Percentiles rank a stretch among this genome's conserved stretches.
Conservation (phyloP, 345 rosid species). For the Eucalyptus cloeziana region DNA sequence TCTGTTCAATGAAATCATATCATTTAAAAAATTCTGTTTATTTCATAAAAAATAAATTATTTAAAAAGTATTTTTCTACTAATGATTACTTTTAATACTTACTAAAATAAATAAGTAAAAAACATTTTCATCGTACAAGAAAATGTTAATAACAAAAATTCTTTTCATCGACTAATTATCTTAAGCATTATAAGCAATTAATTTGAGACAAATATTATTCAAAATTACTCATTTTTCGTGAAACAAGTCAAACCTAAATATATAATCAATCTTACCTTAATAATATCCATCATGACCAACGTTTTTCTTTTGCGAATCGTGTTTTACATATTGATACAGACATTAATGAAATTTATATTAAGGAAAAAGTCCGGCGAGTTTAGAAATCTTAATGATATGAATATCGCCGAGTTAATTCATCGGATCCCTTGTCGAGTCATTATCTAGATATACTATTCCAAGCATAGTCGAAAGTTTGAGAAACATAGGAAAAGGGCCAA, state of each 20-base stretch:
- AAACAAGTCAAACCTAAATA: too few relatives aligned
- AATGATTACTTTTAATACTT: too few relatives aligned
- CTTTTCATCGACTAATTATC: too few relatives aligned
- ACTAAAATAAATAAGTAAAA: not conserved
- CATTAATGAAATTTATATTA: not conserved
- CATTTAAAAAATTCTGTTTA: not conserved
- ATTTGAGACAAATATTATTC: too few relatives aligned
- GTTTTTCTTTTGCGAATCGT: not conserved
- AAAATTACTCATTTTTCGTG: too few relatives aligned
- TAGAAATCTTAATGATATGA: not conserved
- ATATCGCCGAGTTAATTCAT: not conserved
- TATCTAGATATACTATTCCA: not conserved
- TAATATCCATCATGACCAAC: not conserved
- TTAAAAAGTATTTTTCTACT: too few relatives aligned
- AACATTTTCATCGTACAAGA: too few relatives aligned
- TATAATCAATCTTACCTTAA: not conserved
- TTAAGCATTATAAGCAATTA: too few relatives aligned
- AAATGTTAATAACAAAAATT: too few relatives aligned
- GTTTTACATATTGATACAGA: fast-evolving
- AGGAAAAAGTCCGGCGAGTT: not conserved
- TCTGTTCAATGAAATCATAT: not conserved
- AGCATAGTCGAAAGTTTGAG: not conserved
- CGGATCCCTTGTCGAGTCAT: not conserved
- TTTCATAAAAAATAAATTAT: too few relatives aligned
- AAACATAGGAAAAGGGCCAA: not conserved